phyloP scores from a whole-genome alignment of 805 yeast genomes.

The Ogataea ramenticola region DNA sequence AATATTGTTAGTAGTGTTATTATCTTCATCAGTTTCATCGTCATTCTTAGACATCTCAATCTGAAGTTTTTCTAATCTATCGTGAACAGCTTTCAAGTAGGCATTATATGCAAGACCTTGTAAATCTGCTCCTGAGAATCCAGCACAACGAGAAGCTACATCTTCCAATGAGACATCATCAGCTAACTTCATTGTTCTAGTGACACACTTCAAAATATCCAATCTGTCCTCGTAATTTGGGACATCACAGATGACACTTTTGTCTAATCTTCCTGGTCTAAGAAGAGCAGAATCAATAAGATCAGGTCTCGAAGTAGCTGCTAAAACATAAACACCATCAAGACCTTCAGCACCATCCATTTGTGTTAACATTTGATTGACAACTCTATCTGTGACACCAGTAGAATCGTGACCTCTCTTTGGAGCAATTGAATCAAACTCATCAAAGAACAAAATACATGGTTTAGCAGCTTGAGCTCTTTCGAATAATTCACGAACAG shows the following conservation, averaged over 20 bases:
- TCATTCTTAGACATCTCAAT: slow-evolving; percentile 13
- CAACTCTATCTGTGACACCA: slow-evolving; percentile 96
- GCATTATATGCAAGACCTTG: slow-evolving; percentile 92
- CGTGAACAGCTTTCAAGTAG: slow-evolving; percentile 77
- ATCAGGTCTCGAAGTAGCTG: slow-evolving; percentile 96
- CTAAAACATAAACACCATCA: slow-evolving; percentile 93
- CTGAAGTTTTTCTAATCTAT: slow-evolving; percentile 47
- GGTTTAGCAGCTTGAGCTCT: slow-evolving; percentile 94
- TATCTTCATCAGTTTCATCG: slow-evolving; percentile 1
- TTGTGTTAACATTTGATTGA: slow-evolving; percentile 92
- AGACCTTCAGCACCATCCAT: slow-evolving; percentile 99
- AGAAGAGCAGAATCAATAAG: slow-evolving; percentile 89
- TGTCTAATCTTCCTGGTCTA: slow-evolving; percentile 95
- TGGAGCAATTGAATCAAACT: slow-evolving; percentile 95
- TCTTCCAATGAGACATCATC: slow-evolving; percentile 43
- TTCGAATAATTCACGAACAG: slow-evolving; percentile 87
- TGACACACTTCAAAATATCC: slow-evolving; percentile 59
- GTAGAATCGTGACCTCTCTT: slow-evolving; percentile 97
- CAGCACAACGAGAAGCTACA: slow-evolving; percentile 56
- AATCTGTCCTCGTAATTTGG: slow-evolving; percentile 65
- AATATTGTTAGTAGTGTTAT: slow-evolving; percentile 1
- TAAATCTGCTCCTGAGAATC: slow-evolving; percentile 91
- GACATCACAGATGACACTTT: slow-evolving; percentile 83
- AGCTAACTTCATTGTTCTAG: slow-evolving; percentile 51
- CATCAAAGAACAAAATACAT: slow-evolving; percentile 88